A percentile compares a stretch with the other conserved stretches of the same genome.
Evolutionary conservation across 768 basidiomycete genomes (phyloP).

Genomic region (Obba rivulosa): DNA sequence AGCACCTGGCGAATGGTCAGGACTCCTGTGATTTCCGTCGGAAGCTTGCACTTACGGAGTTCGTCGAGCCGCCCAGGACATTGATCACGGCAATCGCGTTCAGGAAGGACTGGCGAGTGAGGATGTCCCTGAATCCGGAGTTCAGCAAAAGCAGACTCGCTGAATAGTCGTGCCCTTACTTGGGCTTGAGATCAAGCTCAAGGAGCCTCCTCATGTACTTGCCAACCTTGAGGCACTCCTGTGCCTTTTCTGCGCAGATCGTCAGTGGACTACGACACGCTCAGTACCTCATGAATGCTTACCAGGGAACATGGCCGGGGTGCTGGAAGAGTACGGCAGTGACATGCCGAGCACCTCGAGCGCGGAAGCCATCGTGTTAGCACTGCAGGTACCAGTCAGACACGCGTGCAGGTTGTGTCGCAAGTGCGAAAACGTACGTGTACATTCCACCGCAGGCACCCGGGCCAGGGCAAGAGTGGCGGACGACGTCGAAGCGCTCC

Average conservation of each 20-base stretch:
- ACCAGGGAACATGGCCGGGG: conserved; percentile 71
- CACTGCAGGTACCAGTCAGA: conserved; percentile 30
- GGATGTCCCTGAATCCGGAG: conserved; percentile 46
- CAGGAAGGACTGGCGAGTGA: conserved; percentile 67
- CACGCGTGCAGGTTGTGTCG: neutral
- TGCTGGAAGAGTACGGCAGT: conserved; percentile 77
- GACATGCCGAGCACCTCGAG: conserved; percentile 85
- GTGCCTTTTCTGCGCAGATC: conserved; percentile 59
- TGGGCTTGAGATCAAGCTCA: conserved; percentile 79
- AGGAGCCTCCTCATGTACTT: conserved; percentile 71
- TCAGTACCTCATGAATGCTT: neutral
- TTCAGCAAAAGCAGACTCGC: too few relatives aligned
- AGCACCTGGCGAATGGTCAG: conserved; percentile 48
- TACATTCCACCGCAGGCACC: conserved; percentile 90
- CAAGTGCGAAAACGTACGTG: conserved; percentile 41
- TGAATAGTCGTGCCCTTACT: too few relatives aligned
- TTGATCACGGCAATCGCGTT: conserved; percentile 82
- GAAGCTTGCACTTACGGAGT: conserved; percentile 49
- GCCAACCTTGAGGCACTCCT: conserved; percentile 78
- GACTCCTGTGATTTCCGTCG: neutral
- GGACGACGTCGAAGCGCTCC: conserved; percentile 78
- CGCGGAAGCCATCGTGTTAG: conserved; percentile 85
- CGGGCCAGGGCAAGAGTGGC: conserved; percentile 79
- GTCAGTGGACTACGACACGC: neutral
- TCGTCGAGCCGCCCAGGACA: conserved; percentile 82